Percentiles rank a stretch among this genome's conserved stretches.
These are phyloP conservation scores for Phalaenopsis hybrid DNA, from an alignment of 116 monocot genomes.

Conservation along the genomic window DNA sequence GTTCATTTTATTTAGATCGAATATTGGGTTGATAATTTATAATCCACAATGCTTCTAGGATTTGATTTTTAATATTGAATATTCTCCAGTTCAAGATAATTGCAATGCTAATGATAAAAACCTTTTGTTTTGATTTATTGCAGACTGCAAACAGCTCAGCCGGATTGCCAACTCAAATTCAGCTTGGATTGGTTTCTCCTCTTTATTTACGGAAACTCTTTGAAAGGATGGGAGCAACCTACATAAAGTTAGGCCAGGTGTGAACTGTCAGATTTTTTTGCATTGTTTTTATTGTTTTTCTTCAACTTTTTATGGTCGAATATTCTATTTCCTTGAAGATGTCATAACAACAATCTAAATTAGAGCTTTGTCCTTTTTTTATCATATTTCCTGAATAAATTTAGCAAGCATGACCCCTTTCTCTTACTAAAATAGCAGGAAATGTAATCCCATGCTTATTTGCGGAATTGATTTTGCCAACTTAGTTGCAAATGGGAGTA, in stretches of 20 bases:
- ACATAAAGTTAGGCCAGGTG: constrained; percentile 97
- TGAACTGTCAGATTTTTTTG: neutral
- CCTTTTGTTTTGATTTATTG: neutral
- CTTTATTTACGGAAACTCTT: constrained; percentile 78
- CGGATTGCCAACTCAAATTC: constrained; percentile 42
- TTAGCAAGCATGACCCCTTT: neutral
- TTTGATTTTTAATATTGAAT: neutral
- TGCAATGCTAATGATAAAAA: neutral
- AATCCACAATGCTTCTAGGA: neutral
- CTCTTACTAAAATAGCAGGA: neutral
- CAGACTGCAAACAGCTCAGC: constrained; percentile 47
- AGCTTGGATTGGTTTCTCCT: constrained; percentile 78
- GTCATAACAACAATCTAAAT: neutral
- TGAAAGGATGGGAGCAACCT: constrained; percentile 95
- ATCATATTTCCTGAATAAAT: neutral
- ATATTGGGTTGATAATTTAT: neutral
- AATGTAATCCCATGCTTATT: constrained; percentile 1
- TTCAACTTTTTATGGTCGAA: neutral
- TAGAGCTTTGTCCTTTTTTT: neutral
- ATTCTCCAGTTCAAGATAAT: neutral
- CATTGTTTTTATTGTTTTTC: constrained; percentile 5
- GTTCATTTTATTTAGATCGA: neutral
- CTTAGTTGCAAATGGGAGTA: neutral
- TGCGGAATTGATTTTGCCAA: neutral
- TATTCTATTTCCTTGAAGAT: neutral